Base-by-base conservation (phyloP, 352 stramenopile genomes). In the Phytopythium oedochilum region DNA sequence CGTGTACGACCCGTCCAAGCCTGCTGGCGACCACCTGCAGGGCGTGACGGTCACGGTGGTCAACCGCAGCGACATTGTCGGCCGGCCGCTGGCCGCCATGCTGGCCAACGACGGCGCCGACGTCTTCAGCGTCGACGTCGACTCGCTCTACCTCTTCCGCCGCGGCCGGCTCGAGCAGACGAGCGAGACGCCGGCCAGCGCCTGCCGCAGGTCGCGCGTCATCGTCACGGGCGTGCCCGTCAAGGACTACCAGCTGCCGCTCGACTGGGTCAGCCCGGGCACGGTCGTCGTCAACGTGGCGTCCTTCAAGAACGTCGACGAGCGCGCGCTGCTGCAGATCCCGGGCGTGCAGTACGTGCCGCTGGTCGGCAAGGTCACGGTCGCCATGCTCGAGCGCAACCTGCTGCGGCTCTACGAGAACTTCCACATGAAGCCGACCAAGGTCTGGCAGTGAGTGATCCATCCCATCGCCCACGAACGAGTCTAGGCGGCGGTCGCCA, bases 41-140 rank as follows among this genome's bases (percentile, higher is more conserved):
- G 86, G 91, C 29, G 80, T 92, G 44, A 94, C 83, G 55, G 88
- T 98, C 45, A 98, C 95, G 49, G 96, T 99, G 48, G 96, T 98
- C 61, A 99, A 99, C 83, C 87, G 96, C 55, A 98, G 92, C 38
- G 96, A 99, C 69, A 98, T 99, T 61, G 78, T 99, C 12, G 96
- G 96, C 17, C 76, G 96, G 17, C 96, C 96, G 23, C 69, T 99
- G 26, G 95, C 94, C 9, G 94, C 90, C 11, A 97, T 99, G 83
- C 83, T 99, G 18, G 93, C 96, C 7, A 97, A 98, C 66, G 89
- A 98, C 63, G 96, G 94, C 20, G 95, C 93, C 17, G 93, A 94
- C 46, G 94, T 99, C 6, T 99, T 96, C 75, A 97, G 86, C 38
- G 79, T 98, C 34, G 95, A 99, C 77, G 96, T 98, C 31, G 75